Conservation (phyloP, 2,329 filamentous ascomycete genomes). For the Paracamarosporium sp. region DNA sequence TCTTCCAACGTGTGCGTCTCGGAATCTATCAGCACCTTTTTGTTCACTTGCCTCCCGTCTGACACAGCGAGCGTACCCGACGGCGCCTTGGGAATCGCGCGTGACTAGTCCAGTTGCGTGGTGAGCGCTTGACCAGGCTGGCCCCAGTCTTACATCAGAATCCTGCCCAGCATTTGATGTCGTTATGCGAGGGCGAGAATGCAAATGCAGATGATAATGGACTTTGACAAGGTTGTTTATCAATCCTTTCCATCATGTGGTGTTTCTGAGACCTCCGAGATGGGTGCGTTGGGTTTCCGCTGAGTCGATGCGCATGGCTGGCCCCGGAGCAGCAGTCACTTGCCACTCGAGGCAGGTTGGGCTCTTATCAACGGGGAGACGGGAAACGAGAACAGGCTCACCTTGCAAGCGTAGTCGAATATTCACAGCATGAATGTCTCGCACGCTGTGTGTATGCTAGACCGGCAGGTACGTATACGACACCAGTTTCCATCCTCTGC, state of each 20-base stretch:
- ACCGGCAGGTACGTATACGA: too few species aligned
- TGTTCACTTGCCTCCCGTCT: conserved; percentile 3
- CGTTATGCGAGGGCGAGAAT: background rate
- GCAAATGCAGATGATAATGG: background rate
- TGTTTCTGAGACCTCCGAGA: background rate
- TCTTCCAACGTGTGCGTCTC: conserved; percentile 24
- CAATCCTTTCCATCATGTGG: background rate
- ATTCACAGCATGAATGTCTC: too few species aligned
- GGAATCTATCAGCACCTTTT: conserved; percentile 9
- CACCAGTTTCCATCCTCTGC: too few species aligned
- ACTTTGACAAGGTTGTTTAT: background rate
- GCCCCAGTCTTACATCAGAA: conserved; percentile 11
- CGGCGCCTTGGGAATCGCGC: conserved; percentile 3
- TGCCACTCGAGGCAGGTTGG: background rate
- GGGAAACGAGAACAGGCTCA: too few species aligned
- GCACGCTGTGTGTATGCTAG: too few species aligned
- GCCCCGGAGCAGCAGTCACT: background rate
- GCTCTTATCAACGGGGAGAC: too few species aligned
- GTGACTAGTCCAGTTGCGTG: conserved; percentile 1
- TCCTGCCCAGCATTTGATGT: background rate
- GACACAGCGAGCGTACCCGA: conserved; percentile 6
- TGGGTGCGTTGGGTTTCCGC: background rate
- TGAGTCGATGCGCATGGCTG: background rate
- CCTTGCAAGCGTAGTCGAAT: too few species aligned
- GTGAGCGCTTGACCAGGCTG: conserved; percentile 3